A percentile compares a stretch with the other conserved stretches of the same genome.
These are phyloP conservation scores for Peronospora farinosa DNA, from an alignment of 352 stramenopile genomes.

Conservation along the genomic window DNA sequence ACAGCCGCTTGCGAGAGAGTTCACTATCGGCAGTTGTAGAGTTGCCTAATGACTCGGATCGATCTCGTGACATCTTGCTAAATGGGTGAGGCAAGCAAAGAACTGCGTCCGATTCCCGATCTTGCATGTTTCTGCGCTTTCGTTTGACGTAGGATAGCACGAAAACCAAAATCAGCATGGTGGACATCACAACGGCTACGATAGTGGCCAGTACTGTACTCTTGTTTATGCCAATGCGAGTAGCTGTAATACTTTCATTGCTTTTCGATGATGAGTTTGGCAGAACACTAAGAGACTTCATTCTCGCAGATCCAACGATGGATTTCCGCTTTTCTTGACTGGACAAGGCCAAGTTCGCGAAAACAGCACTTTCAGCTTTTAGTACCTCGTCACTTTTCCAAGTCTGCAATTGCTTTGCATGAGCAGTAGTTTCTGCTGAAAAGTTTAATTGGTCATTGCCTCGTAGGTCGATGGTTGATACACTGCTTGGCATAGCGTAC, in stretches of 20 bases:
- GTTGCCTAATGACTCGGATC: slow-evolving; percentile 20
- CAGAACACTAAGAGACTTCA: background rate
- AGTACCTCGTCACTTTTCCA: slow-evolving; percentile 35
- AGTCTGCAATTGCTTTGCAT: slow-evolving; percentile 22
- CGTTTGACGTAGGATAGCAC: slow-evolving; percentile 13
- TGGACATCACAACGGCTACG: slow-evolving; percentile 20
- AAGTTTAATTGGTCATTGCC: slow-evolving; percentile 34
- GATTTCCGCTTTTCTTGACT: slow-evolving; percentile 11
- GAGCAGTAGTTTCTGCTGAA: slow-evolving; percentile 18
- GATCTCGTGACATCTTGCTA: slow-evolving; percentile 15
- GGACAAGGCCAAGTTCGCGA: slow-evolving; percentile 1
- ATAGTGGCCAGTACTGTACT: slow-evolving; percentile 13
- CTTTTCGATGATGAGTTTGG: slow-evolving; percentile 3
- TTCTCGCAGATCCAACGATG: background rate
- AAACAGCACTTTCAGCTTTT: slow-evolving; percentile 27
- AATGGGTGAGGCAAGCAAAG: slow-evolving; percentile 23
- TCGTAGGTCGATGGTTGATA: slow-evolving; percentile 37
- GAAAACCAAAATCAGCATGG: slow-evolving; percentile 12
- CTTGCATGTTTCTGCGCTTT: slow-evolving; percentile 18
- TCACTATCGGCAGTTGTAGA: slow-evolving; percentile 25
- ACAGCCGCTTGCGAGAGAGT: slow-evolving; percentile 23
- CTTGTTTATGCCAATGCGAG: slow-evolving; percentile 1
- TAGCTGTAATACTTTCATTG: slow-evolving; percentile 8
- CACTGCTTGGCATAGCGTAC: slow-evolving; percentile 6
- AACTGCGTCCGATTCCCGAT: slow-evolving; percentile 18